Conservation (phyloP, 2,329 filamentous ascomycete species). For the Scedosporium boydii region DNA sequence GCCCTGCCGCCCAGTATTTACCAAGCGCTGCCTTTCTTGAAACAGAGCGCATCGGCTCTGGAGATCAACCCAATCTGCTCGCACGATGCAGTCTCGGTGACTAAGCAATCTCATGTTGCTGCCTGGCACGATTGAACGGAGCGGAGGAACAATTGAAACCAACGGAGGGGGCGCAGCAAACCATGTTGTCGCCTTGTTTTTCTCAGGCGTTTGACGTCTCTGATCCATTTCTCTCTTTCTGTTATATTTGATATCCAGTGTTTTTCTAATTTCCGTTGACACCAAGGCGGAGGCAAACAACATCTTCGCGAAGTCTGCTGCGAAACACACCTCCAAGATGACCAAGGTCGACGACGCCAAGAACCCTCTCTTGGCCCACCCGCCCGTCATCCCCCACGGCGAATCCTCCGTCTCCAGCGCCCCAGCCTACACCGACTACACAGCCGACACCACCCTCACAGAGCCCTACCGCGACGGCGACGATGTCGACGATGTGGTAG, state of each 20-base stretch:
- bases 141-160: neutral
- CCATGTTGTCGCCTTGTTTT: neutral
- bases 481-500: constrained; percentile 15
- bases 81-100: neutral
- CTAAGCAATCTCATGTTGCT: neutral
- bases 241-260: neutral
- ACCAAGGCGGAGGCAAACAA: neutral
- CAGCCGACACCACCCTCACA: constrained; percentile 8
- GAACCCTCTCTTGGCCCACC: constrained; percentile 8
- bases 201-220: neutral
- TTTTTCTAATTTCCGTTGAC: neutral
- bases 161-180: neutral
- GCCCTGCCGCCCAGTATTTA: too few species aligned
- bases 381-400: constrained; percentile 13
- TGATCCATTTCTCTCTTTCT: too few species aligned
- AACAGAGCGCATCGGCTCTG: too few species aligned
- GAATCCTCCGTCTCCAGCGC: constrained; percentile 19
- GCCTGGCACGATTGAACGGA: neutral
- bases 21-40: too few species aligned
- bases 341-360: constrained; percentile 8
- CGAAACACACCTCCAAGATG: neutral
- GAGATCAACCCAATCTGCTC: too few species aligned
- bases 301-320: neutral
- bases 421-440: constrained; percentile 11
- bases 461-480: constrained; percentile 15